Evolutionary conservation across 441 rosid species (phyloP), one percentile per base, ranked within the genome.

Genomic region (Isatis lusitanica): DNA sequence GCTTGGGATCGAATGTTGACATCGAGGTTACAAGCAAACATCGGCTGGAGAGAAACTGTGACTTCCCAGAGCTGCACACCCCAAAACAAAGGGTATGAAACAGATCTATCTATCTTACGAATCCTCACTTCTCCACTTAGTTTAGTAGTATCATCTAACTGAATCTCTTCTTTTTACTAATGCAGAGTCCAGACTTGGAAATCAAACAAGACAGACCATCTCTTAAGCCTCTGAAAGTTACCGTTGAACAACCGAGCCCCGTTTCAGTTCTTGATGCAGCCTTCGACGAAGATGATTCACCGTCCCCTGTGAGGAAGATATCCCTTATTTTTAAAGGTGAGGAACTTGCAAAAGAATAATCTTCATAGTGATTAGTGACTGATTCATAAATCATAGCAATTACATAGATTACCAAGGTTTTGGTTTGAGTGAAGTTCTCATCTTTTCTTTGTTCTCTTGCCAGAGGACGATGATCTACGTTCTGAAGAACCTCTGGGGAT

Each of bases 241-340:
- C 89, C 16, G 68, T 80, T 53, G 97, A 96, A 75, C 97, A 96
- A 78, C 98, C 98, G 10, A 96, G 99, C 78, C 99, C 97, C 7
- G 85, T 93, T 68, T 91, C 99, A 52, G 94, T 96, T 74, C 97
- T 96, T 43, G 97, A 93, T 81, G 85, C 93, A 68, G 65, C 89
- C 71, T 84, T 86, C 78, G 87, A 83, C 60, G 78, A 80, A 24
- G 98, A 96, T 12, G 98, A 93, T 71, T 83, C 85, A 70, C 94
- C 90, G 50, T 92, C 96, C 46, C 98, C 98, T 4, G 85, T 91
- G 73, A 88, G 85, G 81, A 89, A 85, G 83, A 88, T 78, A 68
- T 79, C 92, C 75, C 80, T 76, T 43, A 78, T 71, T 67, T 86
- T 87, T 60, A 84, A 79, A 85, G 99, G 98, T 96, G 55, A 85